Evolutionary conservation across 2,329 filamentous ascomycete species (phyloP), one percentile per base, ranked within the genome.

Genomic region (Paecilomyces sp.): DNA sequence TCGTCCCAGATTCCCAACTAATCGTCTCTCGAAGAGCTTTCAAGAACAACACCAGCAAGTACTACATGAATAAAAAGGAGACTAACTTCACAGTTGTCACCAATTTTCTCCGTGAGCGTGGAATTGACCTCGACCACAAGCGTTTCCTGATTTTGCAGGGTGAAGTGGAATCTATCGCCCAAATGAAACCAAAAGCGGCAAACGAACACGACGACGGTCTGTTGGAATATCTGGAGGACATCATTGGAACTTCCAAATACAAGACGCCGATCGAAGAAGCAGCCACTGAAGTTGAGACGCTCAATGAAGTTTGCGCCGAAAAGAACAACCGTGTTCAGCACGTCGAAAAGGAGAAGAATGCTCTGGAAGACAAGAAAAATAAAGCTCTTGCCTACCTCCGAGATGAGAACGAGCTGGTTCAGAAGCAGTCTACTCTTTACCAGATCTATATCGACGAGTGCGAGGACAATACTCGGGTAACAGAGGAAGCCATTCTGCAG

Each of bases 241-340:
- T 99, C 62, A 97, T 99, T 67, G 94, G 95, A 63, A 99, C 94
- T 0, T 97, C 94, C 5, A 97, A 96, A 73, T 99, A 99, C 80
- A 99, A 99, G 78, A 85, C 89, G 0, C 93, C 94, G 0, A 99
- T 99, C 63, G 94, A 99, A 67, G 94, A 99, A 77, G 88, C 92
- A 0, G 93, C 92, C 0, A 79, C 88, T 1, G 91, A 97, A 74
- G 91, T 96, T 0, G 94, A 99, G 75, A 87, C 86, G 0, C 83
- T 97, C 58, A 99, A 99, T 71, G 94, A 99, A 68, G 85, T 96
- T 2, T 99, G 94, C 71, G 82, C 91, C 68, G 94, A 99, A 75
- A 99, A 99, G 80, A 96, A 90, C 66, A 90, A 87, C 36, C 90
- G 95, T 63, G 94, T 99, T 1, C 92, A 97, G 75, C 93, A 97